Conservation (phyloP, 495 filamentous ascomycete species). For the Melanomma pulvis-pyrius region DNA sequence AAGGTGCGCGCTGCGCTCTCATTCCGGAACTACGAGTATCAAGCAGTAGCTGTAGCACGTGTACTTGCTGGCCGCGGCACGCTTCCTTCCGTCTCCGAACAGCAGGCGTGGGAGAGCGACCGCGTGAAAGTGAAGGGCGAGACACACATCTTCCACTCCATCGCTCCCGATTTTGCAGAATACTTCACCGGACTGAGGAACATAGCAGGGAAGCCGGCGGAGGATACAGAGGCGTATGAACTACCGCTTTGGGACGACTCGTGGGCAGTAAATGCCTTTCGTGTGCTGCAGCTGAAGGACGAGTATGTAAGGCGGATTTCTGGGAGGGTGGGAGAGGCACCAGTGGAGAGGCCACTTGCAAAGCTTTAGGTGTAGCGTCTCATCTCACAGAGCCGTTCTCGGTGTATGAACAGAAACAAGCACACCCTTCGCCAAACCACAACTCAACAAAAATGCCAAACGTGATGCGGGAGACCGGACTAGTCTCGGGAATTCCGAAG, state of each 20-base stretch:
- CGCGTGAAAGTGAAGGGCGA: slow-evolving; percentile 40
- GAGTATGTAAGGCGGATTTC: slow-evolving; percentile 4
- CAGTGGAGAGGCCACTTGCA: not conserved
- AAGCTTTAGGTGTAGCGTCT: too few relatives aligned
- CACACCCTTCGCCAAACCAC: too few relatives aligned
- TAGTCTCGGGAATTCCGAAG: too few relatives aligned
- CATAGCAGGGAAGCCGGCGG: slow-evolving; percentile 12
- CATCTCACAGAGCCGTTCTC: too few relatives aligned
- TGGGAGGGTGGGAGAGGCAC: not conserved
- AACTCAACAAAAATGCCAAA: too few relatives aligned
- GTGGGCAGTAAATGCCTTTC: not conserved
- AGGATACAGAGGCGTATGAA: not conserved
- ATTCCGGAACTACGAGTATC: slow-evolving; percentile 63
- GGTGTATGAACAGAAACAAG: too few relatives aligned
- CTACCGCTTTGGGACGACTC: not conserved
- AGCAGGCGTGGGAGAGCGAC: slow-evolving; percentile 48
- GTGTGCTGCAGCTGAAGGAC: not conserved
- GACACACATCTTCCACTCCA: slow-evolving; percentile 12
- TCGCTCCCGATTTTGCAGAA: slow-evolving; percentile 18
- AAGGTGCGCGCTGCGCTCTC: slow-evolving; percentile 53
- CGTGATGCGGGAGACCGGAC: too few relatives aligned
- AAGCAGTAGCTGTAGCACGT: slow-evolving; percentile 60
- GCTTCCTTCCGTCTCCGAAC: slow-evolving; percentile 45
- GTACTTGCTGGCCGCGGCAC: slow-evolving; percentile 53
- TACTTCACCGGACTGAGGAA: slow-evolving; percentile 21